phyloP scores from a whole-genome alignment of 1,284 basidiomycete genomes.

The Sporisorium sorghi region DNA sequence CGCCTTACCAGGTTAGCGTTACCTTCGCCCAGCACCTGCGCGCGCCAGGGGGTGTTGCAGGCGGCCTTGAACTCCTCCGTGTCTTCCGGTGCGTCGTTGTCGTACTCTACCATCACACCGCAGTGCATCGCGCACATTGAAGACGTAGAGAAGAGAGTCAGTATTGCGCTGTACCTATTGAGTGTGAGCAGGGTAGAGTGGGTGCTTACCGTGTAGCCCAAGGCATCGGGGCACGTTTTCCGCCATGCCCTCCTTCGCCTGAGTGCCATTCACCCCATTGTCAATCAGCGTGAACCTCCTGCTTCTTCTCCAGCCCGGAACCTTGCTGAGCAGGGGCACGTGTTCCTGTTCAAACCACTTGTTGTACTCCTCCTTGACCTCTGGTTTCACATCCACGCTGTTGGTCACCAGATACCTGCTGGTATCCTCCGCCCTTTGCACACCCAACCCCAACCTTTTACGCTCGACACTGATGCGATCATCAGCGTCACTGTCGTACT shows the following conservation, averaged over 20 bases:
- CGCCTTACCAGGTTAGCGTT: constrained; percentile 29
- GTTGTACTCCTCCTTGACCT: constrained; percentile 32
- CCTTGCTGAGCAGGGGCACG: constrained; percentile 41
- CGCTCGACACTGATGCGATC: constrained; percentile 1
- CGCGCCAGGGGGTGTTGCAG: constrained; percentile 44
- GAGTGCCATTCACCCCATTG: constrained; percentile 28
- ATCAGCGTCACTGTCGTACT: constrained; percentile 52
- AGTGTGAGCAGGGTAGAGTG: background rate
- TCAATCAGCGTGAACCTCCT: constrained; percentile 60
- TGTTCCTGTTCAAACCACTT: constrained; percentile 59
- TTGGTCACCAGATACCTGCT: constrained; percentile 45
- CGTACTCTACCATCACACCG: constrained; percentile 52
- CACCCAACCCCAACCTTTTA: constrained; percentile 13
- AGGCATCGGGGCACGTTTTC: constrained; percentile 37
- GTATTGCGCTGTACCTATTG: too few relatives aligned
- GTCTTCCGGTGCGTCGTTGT: constrained; percentile 14
- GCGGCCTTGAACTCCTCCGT: constrained; percentile 45
- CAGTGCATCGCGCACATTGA: too few relatives aligned
- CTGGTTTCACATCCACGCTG: constrained; percentile 35
- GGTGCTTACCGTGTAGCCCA: constrained; percentile 56
- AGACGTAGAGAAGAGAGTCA: too few relatives aligned
- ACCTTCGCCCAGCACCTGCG: constrained; percentile 23
- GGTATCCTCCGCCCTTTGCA: constrained; percentile 21
- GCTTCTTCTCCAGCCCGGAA: constrained; percentile 59
- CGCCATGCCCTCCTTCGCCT: constrained; percentile 23